Base-by-base conservation (phyloP, 2,329 filamentous ascomycete genomes). In the Aspergillus pseudonomiae region DNA sequence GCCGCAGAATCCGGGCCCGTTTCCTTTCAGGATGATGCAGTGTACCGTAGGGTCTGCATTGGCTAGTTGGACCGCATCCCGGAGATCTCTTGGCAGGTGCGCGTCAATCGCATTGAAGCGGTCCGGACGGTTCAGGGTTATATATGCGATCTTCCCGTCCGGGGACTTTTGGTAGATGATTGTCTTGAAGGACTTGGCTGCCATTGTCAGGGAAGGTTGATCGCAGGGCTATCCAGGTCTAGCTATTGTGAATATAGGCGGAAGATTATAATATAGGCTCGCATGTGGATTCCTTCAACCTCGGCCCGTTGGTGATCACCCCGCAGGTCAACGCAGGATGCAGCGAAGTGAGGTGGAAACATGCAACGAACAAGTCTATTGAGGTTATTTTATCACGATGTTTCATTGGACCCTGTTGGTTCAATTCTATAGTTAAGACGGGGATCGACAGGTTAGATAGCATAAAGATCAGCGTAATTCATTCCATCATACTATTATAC, bases 1-100 rank as follows among this genome's bases (percentile, higher is more conserved):
- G 2, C 46, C 62, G 54, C 59, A 61, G 54, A 61, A 64, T 0
- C 62, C 62, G 12, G 34, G 53, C 11, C 62, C 59, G 28, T 46
- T 61, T 1, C 59, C 62, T 7, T 61, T 61, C 3, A 64, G 24
- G 6, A 64, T 39, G 16, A 64, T 61, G 30, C 62, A 64, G 32
- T 61, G 62, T 0, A 64, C 53, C 11, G 26, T 12, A 3, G 7
- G n/a, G 45, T 64, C 62, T 12, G 54, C 11, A 16, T 64, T 58
- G 11, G 62, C 62, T 9, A 16, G 5, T 21, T 26, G 46, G 1
- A 61, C 54, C 1, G 62, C 62, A 3, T 34, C n/a, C 4, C 59
- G 62, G 24, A 64, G 34, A 12, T 58, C 43, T 3, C 12, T 54
- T 5, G 62, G 62, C 3, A 64, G 24, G 21, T 30, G 34, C 6